Evolutionary conservation across 768 basidiomycete genomes (phyloP).

Genomic region (Lanmaoa rubissima): DNA sequence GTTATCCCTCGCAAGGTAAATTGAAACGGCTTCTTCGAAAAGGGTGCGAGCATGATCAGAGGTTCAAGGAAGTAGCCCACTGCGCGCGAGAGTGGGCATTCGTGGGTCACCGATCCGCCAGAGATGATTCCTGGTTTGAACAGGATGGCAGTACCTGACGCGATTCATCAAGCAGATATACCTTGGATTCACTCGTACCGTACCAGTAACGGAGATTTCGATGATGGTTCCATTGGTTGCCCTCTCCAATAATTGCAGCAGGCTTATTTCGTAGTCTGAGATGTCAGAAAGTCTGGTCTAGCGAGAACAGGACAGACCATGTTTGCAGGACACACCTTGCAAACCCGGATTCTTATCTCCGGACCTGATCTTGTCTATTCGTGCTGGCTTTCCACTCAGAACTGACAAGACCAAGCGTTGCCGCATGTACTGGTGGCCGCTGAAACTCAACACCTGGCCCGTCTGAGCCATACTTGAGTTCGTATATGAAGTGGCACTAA

Average conservation of each 20-base stretch:
- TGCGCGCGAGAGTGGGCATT: conserved; percentile 84
- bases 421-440: conserved; percentile 80
- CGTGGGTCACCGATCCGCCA: conserved; percentile 79
- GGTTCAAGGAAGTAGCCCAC: conserved; percentile 96
- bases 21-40: conserved; percentile 83
- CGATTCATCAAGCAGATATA: conserved; percentile 1
- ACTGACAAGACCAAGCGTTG: conserved; percentile 86
- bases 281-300: neutral
- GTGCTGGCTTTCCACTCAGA: conserved; percentile 80
- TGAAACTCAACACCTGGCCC: conserved; percentile 53
- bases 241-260: conserved; percentile 84
- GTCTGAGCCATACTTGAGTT: conserved; percentile 37
- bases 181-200: conserved; percentile 15
- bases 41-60: conserved; percentile 85
- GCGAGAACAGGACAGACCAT: neutral
- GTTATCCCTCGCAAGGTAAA: conserved; percentile 88
- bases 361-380: conserved; percentile 84
- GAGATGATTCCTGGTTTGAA: conserved; percentile 90
- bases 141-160: conserved; percentile 81
- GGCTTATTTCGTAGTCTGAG: conserved; percentile 88
- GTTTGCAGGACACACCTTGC: conserved; percentile 52
- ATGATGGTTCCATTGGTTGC: conserved; percentile 91
- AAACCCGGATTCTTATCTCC: conserved; percentile 95
- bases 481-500: neutral
- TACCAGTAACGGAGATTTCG: conserved; percentile 95